A percentile compares a stretch with the other conserved stretches of the same genome.
These are phyloP conservation scores for Calendula officinalis DNA, from an alignment of 129 eudicot genomes.

Conservation along the genomic window DNA sequence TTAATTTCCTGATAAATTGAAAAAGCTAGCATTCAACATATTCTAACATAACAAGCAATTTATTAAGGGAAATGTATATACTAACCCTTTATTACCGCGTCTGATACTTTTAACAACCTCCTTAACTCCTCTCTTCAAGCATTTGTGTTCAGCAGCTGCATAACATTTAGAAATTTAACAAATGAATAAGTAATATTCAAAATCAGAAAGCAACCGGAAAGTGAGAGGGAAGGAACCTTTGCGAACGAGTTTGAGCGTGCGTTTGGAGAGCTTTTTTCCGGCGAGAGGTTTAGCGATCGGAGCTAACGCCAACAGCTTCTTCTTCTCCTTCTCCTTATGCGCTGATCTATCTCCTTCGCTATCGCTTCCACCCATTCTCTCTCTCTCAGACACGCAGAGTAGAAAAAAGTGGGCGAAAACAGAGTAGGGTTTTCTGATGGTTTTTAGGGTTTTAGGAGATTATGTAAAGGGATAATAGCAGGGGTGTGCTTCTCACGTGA, in stretches of 20 bases:
- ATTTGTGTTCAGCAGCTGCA: conserved; percentile 88
- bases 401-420: neutral
- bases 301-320: conserved; percentile 54
- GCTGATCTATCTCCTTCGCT: conserved; percentile 67
- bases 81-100: conserved; percentile 89
- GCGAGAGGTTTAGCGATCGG: conserved; percentile 92
- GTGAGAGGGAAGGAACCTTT: conserved; percentile 37
- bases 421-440: neutral
- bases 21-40: conserved; percentile 14
- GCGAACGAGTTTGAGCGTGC: conserved; percentile 78
- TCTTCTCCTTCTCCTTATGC: conserved; percentile 67
- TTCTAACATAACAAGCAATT: conserved; percentile 60
- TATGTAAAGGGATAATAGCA: neutral
- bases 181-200: neutral
- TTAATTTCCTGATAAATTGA: conserved; percentile 48
- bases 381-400: neutral
- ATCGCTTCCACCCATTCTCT: conserved; percentile 81
- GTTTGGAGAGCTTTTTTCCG: conserved; percentile 73
- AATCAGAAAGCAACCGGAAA: neutral
- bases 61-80: neutral
- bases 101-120: conserved; percentile 95
- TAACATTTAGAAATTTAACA: neutral
- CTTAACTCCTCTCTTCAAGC: conserved; percentile 95
- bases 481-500: conserved; percentile 9
- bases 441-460: neutral